Conservation (phyloP, 2,329 filamentous ascomycete species). For the Parafenestella ontariensis region DNA sequence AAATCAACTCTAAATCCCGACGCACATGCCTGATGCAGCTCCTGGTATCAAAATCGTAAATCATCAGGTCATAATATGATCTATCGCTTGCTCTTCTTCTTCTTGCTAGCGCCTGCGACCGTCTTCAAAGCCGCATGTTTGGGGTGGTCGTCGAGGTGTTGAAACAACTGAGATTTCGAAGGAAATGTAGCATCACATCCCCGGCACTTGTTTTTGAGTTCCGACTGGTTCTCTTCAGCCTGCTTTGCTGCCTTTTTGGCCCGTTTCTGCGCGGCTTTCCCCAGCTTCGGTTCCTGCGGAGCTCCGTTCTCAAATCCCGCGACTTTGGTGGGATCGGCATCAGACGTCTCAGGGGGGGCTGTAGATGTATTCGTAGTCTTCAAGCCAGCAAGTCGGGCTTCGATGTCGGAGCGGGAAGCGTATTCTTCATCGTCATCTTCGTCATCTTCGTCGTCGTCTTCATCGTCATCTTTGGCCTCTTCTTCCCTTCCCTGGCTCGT, state of each 20-base stretch:
- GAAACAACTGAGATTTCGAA: slow-evolving; percentile 75
- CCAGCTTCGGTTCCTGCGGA: slow-evolving; percentile 47
- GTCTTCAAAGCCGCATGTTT: slow-evolving; percentile 65
- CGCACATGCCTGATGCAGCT: neutral
- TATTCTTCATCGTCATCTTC: slow-evolving; percentile 46
- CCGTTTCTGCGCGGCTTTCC: slow-evolving; percentile 58
- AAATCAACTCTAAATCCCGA: neutral
- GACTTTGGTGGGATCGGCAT: slow-evolving; percentile 8
- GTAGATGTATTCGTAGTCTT: slow-evolving; percentile 14
- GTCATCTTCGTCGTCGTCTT: slow-evolving; percentile 17
- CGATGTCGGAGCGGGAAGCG: slow-evolving; percentile 45
- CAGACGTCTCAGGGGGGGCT: slow-evolving; percentile 5
- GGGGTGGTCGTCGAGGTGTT: slow-evolving; percentile 68
- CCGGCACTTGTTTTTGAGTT: slow-evolving; percentile 70
- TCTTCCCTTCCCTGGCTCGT: neutral
- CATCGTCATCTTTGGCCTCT: slow-evolving; percentile 11
- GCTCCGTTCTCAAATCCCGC: slow-evolving; percentile 3
- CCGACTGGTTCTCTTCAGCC: slow-evolving; percentile 34
- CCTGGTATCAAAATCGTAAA: slow-evolving; percentile 1
- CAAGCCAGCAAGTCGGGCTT: slow-evolving; percentile 39
- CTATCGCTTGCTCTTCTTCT: slow-evolving; percentile 29
- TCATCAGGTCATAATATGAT: slow-evolving; percentile 5
- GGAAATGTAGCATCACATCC: slow-evolving; percentile 80
- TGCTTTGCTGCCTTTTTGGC: slow-evolving; percentile 55
- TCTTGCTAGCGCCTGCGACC: slow-evolving; percentile 22